Evolutionary conservation across 2,329 filamentous ascomycete species (phyloP).

Genomic region (Ceratocystis destructans): DNA sequence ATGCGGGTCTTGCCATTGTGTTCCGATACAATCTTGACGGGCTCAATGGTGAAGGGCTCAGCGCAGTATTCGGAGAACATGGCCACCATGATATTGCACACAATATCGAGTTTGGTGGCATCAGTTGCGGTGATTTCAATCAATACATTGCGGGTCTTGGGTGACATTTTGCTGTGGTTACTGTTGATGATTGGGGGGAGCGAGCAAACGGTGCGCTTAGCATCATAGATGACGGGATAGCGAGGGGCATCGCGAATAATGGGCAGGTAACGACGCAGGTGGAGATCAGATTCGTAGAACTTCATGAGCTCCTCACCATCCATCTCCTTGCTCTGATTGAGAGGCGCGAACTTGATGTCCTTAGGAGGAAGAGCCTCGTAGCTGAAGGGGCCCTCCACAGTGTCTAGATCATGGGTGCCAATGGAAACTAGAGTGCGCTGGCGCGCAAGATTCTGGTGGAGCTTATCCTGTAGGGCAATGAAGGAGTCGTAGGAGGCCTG

Average conservation of each 20-base stretch:
- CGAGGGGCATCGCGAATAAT: constrained; percentile 90
- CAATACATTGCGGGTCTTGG: constrained; percentile 84
- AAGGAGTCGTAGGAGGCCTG: constrained; percentile 89
- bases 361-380: constrained; percentile 89
- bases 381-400: constrained; percentile 83
- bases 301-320: constrained; percentile 77
- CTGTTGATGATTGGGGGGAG: constrained; percentile 96
- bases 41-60: constrained; percentile 84
- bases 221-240: constrained; percentile 91
- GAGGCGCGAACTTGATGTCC: constrained; percentile 76
- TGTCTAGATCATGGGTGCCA: constrained; percentile 92
- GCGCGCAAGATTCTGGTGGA: constrained; percentile 88
- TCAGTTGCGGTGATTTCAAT: constrained; percentile 96
- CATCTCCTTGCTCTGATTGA: constrained; percentile 88
- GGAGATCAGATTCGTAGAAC: constrained; percentile 90
- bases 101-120: constrained; percentile 89
- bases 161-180: constrained; percentile 88
- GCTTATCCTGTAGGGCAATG: constrained; percentile 94
- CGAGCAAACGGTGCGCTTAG: constrained; percentile 75
- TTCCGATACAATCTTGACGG: constrained; percentile 78
- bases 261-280: constrained; percentile 77
- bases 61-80: constrained; percentile 93
- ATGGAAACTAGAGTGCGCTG: constrained; percentile 92
- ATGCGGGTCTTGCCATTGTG: constrained; percentile 77
- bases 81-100: constrained; percentile 85